These are phyloP conservation scores for Populus hybrid DNA, from an alignment of 441 rosid species.

Conservation along the genomic window DNA sequence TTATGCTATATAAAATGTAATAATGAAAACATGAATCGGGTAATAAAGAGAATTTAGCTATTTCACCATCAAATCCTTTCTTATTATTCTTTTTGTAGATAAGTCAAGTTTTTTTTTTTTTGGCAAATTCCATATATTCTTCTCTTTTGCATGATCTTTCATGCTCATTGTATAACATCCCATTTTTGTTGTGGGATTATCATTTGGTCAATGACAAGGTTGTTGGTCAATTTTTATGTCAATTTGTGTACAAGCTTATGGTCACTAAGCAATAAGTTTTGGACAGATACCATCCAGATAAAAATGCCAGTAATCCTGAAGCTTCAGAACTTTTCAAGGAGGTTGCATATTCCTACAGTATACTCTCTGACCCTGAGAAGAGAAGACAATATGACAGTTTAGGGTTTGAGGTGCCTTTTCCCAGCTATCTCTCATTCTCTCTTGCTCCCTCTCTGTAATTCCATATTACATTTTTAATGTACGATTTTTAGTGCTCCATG, in stretches of 20 bases:
- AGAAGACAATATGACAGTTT: conserved; percentile 93
- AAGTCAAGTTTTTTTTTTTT: neutral
- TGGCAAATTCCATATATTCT: neutral
- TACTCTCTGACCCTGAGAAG: conserved; percentile 96
- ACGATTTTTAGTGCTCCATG: neutral
- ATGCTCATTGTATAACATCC: neutral
- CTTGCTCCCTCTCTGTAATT: neutral
- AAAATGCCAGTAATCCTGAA: conserved; percentile 90
- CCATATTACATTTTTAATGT: neutral
- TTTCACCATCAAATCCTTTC: neutral
- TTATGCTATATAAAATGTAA: neutral
- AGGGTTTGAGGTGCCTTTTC: conserved; percentile 76
- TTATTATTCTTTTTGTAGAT: neutral
- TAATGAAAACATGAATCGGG: neutral
- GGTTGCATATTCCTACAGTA: conserved; percentile 94
- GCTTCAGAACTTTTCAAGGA: conserved; percentile 95
- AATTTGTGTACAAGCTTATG: neutral
- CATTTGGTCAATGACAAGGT: conserved; percentile 1
- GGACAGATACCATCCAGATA: conserved; percentile 92
- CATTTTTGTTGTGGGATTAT: neutral
- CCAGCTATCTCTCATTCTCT: neutral
- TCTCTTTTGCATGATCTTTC: neutral
- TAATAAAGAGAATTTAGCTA: neutral
- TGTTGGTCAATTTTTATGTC: neutral
- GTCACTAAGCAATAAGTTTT: conserved; percentile 13